Percentiles rank a stretch among this genome's conserved stretches.
These are phyloP conservation scores for Nicotiana otophora DNA, from an alignment of 257 asterid genomes.

Conservation along the genomic window DNA sequence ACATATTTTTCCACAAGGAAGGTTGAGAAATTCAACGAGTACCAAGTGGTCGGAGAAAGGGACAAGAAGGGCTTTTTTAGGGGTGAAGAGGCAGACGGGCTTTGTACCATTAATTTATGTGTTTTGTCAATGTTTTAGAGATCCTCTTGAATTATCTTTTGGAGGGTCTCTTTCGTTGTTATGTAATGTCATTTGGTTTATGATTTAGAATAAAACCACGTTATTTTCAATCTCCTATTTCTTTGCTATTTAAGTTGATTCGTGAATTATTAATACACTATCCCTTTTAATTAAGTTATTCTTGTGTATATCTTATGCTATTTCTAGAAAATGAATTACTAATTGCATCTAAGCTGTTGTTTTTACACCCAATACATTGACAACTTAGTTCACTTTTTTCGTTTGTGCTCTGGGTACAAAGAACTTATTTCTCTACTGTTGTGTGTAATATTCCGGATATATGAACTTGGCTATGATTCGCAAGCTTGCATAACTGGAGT, in stretches of 20 bases:
- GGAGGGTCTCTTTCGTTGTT: slow-evolving; percentile 8
- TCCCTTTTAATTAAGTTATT: not conserved
- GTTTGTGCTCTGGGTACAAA: too few relatives aligned
- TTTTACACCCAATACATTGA: not conserved
- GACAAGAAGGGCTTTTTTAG: not conserved
- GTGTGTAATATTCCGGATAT: not conserved
- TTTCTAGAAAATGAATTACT: not conserved
- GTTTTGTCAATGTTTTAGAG: slow-evolving; percentile 1
- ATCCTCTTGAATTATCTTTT: not conserved
- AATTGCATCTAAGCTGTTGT: not conserved
- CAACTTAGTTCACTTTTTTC: not conserved
- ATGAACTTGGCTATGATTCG: not conserved
- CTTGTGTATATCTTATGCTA: not conserved
- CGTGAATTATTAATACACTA: not conserved
- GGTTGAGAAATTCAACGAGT: slow-evolving; percentile 9
- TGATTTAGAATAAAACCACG: not conserved
- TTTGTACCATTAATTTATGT: not conserved
- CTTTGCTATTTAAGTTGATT: not conserved
- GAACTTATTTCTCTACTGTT: too few relatives aligned
- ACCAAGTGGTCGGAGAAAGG: slow-evolving; percentile 12
- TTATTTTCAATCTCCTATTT: not conserved
- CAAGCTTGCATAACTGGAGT: not conserved
- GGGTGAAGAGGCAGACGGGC: not conserved
- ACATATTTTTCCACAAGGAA: slow-evolving; percentile 1
- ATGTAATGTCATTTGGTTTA: not conserved